A percentile compares a stretch with the other conserved stretches of the same genome.
These are phyloP conservation scores for Brasenia schreberi DNA, from an alignment of 164 flowering plant genomes.

Conservation along the genomic window DNA sequence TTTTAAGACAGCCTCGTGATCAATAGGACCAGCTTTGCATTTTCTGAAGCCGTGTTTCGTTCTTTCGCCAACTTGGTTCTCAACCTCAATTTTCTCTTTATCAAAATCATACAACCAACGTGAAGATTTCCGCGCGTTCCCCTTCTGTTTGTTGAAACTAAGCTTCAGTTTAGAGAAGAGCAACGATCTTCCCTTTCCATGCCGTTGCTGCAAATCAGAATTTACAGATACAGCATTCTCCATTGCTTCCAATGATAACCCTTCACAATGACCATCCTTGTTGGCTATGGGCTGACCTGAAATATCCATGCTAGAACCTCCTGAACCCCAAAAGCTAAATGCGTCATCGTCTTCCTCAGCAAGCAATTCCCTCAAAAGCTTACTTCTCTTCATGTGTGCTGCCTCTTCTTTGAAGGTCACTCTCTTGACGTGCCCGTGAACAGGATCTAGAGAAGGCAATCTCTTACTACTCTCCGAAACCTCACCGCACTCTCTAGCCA, in stretches of 20 bases:
- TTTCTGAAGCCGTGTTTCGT: slow-evolving; percentile 25
- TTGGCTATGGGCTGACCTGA: neutral
- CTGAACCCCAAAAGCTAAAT: slow-evolving; percentile 84
- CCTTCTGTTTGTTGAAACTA: slow-evolving; percentile 55
- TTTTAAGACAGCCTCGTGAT: slow-evolving; percentile 65
- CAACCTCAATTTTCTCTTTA: slow-evolving; percentile 45
- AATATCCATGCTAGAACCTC: neutral
- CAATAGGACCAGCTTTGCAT: slow-evolving; percentile 65
- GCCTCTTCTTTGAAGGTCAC: slow-evolving; percentile 50
- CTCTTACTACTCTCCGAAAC: slow-evolving; percentile 4
- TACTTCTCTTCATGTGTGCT: slow-evolving; percentile 27
- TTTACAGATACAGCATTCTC: too few relatives aligned
- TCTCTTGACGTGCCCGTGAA: slow-evolving; percentile 31
- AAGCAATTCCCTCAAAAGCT: slow-evolving; percentile 74
- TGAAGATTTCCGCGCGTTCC: slow-evolving; percentile 38
- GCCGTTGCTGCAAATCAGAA: too few relatives aligned
- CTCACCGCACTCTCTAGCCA: neutral
- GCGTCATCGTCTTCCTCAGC: slow-evolving; percentile 67
- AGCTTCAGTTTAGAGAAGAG: slow-evolving; percentile 66
- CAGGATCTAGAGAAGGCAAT: slow-evolving; percentile 2
- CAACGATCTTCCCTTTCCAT: slow-evolving; percentile 22
- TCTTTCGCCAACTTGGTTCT: slow-evolving; percentile 33
- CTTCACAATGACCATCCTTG: neutral
- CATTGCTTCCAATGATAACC: too few relatives aligned
- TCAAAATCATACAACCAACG: slow-evolving; percentile 66